Evolutionary conservation across 257 asterid genomes (phyloP), one percentile per base, ranked within the genome.

Genomic region (Nicotiana undulata): DNA sequence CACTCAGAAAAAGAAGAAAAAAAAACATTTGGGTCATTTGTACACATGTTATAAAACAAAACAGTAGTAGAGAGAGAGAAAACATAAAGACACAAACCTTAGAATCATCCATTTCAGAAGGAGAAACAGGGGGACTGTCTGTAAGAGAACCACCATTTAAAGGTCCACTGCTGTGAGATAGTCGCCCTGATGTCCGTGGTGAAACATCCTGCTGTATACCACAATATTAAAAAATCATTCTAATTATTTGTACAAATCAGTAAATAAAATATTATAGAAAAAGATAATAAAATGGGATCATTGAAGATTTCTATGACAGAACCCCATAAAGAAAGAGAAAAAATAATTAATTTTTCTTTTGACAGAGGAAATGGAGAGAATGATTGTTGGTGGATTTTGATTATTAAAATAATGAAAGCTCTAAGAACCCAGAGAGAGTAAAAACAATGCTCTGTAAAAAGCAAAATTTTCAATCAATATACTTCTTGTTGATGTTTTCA

Each of bases 81-180:
- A 76, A 44, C 44, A 7, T 4, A 3, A n/a, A 79, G 1, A 44
- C n/a, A 60, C 4, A 66, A 55, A 96, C 99, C 99, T 96, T 96
- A 65, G 72, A 64, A 40, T 94, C 98, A 64, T 91, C 98, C 84
- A 96, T 85, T 83, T 93, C 95, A 40, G 95, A 88, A 68, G 98
- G 98, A 31, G 99, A 96, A 29, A 89, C 94, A 31, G 99, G 98
- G 34, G 99, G 96, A 86, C 98, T 96, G 89, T 96, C 98, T 49
- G 98, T 89, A 81, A 96, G 93, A 79, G 98, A 84, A 84, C 94
- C 93, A 68, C 95, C 98, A 77, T 87, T 92, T 60, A 89, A 92
- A 83, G 97, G 96, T 67, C 99, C 99, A 80, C 99, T 96, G 88
- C 99, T 96, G 88, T 96, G 99, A 2, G 99, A 94, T 51, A 96